phyloP scores from a whole-genome alignment of 768 basidiomycete genomes.

The Terana coerulea region DNA sequence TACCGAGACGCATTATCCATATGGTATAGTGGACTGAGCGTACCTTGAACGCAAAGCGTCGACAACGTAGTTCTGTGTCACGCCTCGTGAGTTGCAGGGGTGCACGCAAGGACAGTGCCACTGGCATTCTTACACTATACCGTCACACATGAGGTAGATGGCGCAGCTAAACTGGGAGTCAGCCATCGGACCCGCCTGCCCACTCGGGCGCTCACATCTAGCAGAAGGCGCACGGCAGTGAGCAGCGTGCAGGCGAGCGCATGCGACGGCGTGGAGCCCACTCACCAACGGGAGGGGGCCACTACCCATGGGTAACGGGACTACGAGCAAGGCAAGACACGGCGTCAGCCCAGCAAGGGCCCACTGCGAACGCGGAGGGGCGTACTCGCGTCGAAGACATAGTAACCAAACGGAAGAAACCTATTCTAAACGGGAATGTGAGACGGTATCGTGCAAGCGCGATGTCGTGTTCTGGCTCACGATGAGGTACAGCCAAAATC shows the following conservation, averaged over 20 bases:
- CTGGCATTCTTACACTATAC: constrained; percentile 4
- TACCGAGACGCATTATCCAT: background rate
- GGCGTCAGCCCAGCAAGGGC: background rate
- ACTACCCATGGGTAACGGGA: background rate
- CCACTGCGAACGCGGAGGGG: background rate
- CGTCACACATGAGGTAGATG: constrained; percentile 10
- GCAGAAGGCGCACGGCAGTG: background rate
- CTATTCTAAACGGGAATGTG: constrained; percentile 4
- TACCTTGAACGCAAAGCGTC: background rate
- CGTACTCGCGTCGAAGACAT: constrained; percentile 9
- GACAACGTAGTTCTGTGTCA: background rate
- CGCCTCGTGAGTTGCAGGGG: background rate
- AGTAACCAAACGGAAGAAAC: constrained; percentile 6
- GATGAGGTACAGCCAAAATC: constrained; percentile 10
- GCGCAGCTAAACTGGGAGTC: background rate
- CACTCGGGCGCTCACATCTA: background rate
- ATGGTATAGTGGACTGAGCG: background rate
- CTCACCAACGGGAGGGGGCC: background rate
- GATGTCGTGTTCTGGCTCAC: background rate
- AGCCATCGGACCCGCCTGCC: background rate
- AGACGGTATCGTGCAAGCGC: background rate
- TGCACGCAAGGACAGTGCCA: background rate
- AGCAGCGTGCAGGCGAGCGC: background rate
- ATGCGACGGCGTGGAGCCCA: background rate
- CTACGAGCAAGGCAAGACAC: background rate